These are phyloP conservation scores for Toxicodendron radicans DNA, from an alignment of 345 rosid species.

Conservation along the genomic window DNA sequence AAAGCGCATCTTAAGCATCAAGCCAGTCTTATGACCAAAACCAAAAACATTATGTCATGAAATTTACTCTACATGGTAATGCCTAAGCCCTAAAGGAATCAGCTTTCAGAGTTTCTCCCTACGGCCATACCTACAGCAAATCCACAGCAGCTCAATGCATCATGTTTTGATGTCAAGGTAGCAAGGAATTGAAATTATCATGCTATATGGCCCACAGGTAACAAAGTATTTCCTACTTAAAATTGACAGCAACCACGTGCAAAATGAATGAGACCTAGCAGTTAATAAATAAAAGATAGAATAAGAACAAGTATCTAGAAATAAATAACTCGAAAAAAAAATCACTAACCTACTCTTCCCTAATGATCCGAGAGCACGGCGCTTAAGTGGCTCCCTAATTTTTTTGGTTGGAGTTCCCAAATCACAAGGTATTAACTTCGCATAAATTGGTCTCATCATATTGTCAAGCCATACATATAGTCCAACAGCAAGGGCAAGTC, in stretches of 20 bases:
- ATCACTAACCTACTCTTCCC: constrained; percentile 86
- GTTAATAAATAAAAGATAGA: constrained; percentile 7
- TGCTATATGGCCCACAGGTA: background rate
- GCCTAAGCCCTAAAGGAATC: constrained; percentile 1
- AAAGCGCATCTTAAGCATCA: background rate
- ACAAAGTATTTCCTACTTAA: background rate
- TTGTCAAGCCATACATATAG: constrained; percentile 82
- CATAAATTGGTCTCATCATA: constrained; percentile 79
- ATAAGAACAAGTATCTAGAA: background rate
- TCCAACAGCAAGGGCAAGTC: constrained; percentile 75
- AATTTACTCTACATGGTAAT: constrained; percentile 2
- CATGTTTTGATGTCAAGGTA: background rate
- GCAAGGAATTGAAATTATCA: background rate
- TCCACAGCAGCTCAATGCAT: background rate
- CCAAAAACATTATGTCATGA: background rate
- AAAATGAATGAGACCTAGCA: background rate
- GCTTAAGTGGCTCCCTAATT: constrained; percentile 60
- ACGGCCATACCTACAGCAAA: background rate
- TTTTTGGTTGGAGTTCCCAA: constrained; percentile 67
- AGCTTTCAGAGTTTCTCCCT: background rate
- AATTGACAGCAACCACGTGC: background rate
- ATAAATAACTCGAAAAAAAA: constrained; percentile 8
- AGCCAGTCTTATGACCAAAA: constrained; percentile 1
- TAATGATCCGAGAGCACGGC: constrained; percentile 80
- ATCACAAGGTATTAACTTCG: constrained; percentile 90